Conservation (phyloP, 2,329 filamentous ascomycete genomes). For the Herpotrichia juniperi region DNA sequence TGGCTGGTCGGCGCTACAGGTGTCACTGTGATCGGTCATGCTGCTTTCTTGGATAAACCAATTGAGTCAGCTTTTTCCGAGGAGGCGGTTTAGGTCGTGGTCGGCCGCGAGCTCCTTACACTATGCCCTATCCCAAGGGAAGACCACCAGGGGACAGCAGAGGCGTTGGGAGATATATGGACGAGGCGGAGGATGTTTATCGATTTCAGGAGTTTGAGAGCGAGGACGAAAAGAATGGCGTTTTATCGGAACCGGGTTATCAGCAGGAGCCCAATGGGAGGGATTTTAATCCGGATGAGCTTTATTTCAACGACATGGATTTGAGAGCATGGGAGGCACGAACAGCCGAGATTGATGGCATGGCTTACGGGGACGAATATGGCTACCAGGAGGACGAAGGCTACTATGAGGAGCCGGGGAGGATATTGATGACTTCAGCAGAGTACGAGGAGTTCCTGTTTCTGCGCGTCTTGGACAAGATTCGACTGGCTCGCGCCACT, state of each 20-base stretch:
- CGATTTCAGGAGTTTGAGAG: slow-evolving; percentile 71
- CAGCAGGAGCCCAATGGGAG: slow-evolving; percentile 38
- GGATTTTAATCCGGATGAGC: slow-evolving; percentile 51
- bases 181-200: slow-evolving; percentile 52
- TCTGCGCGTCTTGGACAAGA: slow-evolving; percentile 78
- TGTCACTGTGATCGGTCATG: slow-evolving; percentile 93
- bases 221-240: slow-evolving; percentile 55
- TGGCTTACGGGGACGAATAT: slow-evolving; percentile 56
- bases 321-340: slow-evolving; percentile 47
- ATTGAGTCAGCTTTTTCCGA: slow-evolving; percentile 99
- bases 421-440: slow-evolving; percentile 45
- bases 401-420: slow-evolving; percentile 49
- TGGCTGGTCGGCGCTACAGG: slow-evolving; percentile 97
- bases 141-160: slow-evolving; percentile 91
- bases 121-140: slow-evolving; percentile 96
- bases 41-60: slow-evolving; percentile 94
- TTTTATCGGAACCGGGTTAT: slow-evolving; percentile 48
- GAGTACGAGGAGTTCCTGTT: slow-evolving; percentile 76
- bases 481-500: slow-evolving; percentile 75
- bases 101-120: slow-evolving; percentile 98
- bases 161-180: slow-evolving; percentile 56
- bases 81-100: slow-evolving; percentile 99
- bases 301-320: slow-evolving; percentile 57
- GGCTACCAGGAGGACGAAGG: slow-evolving; percentile 61
- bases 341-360: slow-evolving; percentile 54